phyloP scores from a whole-genome alignment of 345 rosid species.

The Erodium maritimum region DNA sequence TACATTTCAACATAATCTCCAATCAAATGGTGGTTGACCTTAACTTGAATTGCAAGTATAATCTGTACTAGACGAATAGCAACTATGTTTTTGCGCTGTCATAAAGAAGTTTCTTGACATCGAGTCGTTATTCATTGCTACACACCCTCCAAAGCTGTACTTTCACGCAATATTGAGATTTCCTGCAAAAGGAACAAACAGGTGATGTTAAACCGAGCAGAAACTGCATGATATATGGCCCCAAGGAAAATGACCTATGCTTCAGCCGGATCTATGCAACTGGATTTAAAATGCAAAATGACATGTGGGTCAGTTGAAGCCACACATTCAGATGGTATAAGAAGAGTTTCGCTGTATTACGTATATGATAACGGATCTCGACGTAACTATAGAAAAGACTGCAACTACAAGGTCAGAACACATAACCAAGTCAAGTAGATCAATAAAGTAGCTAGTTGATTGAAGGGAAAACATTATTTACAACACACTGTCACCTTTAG shows the following conservation, averaged over 20 bases:
- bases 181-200: conserved; percentile 21
- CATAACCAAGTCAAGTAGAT: background rate
- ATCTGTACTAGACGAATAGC: background rate
- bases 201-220: background rate
- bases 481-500: too few relatives aligned
- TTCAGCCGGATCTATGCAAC: background rate
- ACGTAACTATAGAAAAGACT: background rate
- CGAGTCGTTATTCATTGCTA: conserved; percentile 4
- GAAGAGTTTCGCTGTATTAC: background rate
- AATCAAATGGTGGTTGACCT: too few relatives aligned
- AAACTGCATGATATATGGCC: background rate
- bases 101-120: background rate
- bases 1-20: background rate
- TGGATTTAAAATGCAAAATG: background rate
- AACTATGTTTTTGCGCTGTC: background rate
- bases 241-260: background rate
- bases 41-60: background rate
- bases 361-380: background rate
- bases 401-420: background rate
- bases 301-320: background rate
- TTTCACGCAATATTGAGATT: conserved; percentile 24
- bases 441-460: too few relatives aligned
- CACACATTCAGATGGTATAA: background rate
- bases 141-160: conserved; percentile 11
- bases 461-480: too few relatives aligned